Conservation (phyloP, 2,329 filamentous ascomycete species). For the Claviceps maximensis region DNA sequence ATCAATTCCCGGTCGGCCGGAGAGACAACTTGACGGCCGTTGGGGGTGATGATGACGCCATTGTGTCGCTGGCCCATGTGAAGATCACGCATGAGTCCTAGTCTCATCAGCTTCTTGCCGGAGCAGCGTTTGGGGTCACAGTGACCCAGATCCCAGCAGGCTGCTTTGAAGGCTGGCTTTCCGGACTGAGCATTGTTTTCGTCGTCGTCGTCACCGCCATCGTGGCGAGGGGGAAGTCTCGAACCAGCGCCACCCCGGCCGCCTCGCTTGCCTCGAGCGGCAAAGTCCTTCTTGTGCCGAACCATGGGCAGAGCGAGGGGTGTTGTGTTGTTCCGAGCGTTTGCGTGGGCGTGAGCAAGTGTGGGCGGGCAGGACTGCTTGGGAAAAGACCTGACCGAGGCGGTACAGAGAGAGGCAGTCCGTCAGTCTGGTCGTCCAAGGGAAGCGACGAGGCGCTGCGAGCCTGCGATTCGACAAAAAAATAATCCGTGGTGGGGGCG, state of each 20-base stretch:
- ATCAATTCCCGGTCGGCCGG: constrained; percentile 71
- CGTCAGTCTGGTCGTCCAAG: neutral
- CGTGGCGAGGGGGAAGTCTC: constrained; percentile 34
- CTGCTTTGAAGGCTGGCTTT: constrained; percentile 65
- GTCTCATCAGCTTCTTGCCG: constrained; percentile 83
- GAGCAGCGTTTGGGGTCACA: constrained; percentile 96
- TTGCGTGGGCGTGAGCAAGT: neutral
- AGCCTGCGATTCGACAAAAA: neutral
- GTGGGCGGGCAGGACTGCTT: neutral
- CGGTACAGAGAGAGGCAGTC: neutral
- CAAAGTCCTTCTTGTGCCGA: constrained; percentile 83
- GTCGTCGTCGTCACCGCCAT: constrained; percentile 23
- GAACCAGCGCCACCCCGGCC: constrained; percentile 35
- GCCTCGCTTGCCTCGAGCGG: constrained; percentile 62
- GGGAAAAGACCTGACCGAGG: neutral
- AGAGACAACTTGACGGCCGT: constrained; percentile 74
- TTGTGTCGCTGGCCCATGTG: constrained; percentile 83
- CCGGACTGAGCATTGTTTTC: constrained; percentile 12
- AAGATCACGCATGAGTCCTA: constrained; percentile 87
- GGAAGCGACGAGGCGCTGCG: neutral
- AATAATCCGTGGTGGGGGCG: neutral
- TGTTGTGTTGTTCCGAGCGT: neutral
- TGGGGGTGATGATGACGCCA: constrained; percentile 88
- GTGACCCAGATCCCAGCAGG: constrained; percentile 95
- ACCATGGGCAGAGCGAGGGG: constrained; percentile 72